Evolutionary conservation across 441 rosid genomes (phyloP).

Genomic region (Theobroma grandiflorum): DNA sequence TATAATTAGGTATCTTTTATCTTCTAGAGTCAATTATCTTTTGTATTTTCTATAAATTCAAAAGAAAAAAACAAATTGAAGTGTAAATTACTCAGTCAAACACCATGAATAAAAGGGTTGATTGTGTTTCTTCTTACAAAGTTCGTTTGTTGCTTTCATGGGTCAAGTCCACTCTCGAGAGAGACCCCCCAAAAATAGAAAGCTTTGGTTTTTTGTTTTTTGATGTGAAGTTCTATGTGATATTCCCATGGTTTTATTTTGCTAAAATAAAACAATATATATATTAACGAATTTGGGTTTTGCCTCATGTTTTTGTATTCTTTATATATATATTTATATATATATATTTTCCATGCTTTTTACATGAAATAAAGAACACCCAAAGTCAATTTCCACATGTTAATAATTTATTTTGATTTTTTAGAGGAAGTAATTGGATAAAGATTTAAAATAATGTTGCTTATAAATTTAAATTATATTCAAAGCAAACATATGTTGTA

Average conservation of each 20-base stretch:
- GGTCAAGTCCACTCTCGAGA: background rate
- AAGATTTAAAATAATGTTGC: background rate
- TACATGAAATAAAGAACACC: background rate
- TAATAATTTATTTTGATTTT: background rate
- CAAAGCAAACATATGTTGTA: background rate
- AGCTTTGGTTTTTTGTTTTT: background rate
- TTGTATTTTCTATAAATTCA: background rate
- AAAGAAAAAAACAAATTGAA: background rate
- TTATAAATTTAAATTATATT: background rate
- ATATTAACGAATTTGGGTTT: too few relatives aligned
- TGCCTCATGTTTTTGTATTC: too few relatives aligned
- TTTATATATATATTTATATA: too few relatives aligned
- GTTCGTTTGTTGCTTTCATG: background rate
- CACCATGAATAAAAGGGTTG: background rate
- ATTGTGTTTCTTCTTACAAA: background rate
- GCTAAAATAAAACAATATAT: too few relatives aligned
- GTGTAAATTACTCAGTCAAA: slow-evolving; percentile 20
- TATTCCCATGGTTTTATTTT: background rate
- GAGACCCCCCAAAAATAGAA: background rate
- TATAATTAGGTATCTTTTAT: background rate
- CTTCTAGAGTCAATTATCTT: background rate
- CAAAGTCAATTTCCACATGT: background rate
- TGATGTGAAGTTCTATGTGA: background rate
- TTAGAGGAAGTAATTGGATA: background rate
- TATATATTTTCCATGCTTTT: background rate